Percentiles rank a stretch among this genome's conserved stretches.
Evolutionary conservation across 371 early-diverging fungal genomes (phyloP).

Genomic region (Catenaria anguillulae): DNA sequence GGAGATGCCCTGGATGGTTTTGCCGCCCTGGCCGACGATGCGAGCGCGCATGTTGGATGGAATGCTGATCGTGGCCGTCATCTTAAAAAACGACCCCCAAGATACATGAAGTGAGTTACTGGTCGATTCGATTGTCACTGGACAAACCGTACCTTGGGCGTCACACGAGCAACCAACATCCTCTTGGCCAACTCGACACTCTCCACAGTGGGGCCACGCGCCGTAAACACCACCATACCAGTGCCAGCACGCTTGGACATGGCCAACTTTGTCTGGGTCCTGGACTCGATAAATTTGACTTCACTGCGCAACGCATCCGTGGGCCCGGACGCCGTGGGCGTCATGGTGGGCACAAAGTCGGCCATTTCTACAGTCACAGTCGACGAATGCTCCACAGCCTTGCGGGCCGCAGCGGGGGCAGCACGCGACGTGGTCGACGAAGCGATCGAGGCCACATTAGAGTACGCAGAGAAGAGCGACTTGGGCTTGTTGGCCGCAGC

Average conservation of each 20-base stretch:
- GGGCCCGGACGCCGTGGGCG: background rate
- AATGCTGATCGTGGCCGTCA: conserved; percentile 20
- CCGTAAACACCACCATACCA: background rate
- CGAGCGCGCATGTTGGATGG: conserved; percentile 66
- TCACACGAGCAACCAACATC: background rate
- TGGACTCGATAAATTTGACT: background rate
- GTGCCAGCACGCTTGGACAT: background rate
- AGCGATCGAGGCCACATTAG: background rate
- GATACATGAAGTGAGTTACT: background rate
- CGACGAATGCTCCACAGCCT: background rate
- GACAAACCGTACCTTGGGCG: background rate
- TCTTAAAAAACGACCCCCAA: no score
- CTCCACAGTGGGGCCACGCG: background rate
- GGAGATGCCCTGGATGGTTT: conserved; percentile 57
- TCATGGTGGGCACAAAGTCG: background rate
- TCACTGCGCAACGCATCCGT: background rate
- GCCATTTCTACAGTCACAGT: background rate
- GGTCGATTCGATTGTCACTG: no score
- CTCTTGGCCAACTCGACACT: background rate
- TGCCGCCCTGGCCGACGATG: conserved; percentile 72
- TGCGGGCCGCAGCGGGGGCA: background rate
- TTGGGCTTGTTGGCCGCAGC: conserved; percentile 23
- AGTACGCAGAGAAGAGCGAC: conserved; percentile 24
- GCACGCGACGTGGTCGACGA: background rate
- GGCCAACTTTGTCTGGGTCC: background rate